A percentile compares a stretch with the other conserved stretches of the same genome.
Evolutionary conservation across 306 rosid species (phyloP).

Genomic region (Gastrolobium bilobum): DNA sequence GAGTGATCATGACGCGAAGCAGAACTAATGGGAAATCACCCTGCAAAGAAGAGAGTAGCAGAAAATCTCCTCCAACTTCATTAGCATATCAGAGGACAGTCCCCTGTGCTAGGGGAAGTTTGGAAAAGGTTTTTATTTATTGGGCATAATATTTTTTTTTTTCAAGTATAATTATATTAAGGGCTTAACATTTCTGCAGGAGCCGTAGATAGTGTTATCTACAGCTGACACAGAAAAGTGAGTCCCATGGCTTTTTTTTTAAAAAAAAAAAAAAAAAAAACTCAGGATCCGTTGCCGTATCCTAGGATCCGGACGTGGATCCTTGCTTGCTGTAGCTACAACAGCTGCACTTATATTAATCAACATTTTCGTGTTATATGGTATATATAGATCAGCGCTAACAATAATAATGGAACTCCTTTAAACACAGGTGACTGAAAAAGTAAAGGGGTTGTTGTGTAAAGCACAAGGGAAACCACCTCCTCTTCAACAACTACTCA

Average conservation of each 20-base stretch:
- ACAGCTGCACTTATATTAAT: too few relatives aligned
- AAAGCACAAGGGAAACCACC: constrained; percentile 75
- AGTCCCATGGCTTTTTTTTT: too few relatives aligned
- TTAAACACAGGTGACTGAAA: constrained; percentile 72
- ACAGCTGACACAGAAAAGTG: too few relatives aligned
- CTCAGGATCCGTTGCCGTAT: too few relatives aligned
- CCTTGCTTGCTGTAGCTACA: too few relatives aligned
- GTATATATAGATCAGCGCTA: not conserved
- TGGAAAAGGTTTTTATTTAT: constrained; percentile 68
- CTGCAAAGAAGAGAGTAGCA: constrained; percentile 66
- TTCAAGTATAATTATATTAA: not conserved
- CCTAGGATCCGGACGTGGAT: too few relatives aligned
- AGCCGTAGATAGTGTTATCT: too few relatives aligned
- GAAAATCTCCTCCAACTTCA: constrained; percentile 75
- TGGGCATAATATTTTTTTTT: constrained; percentile 5
- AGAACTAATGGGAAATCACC: constrained; percentile 70
- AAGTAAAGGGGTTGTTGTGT: constrained; percentile 68
- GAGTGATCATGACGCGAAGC: constrained; percentile 69
- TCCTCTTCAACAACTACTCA: constrained; percentile 63
- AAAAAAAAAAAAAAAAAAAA: too few relatives aligned
- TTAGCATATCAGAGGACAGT: constrained; percentile 72
- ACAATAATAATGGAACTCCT: constrained; percentile 5
- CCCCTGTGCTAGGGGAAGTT: constrained; percentile 75
- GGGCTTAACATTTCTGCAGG: too few relatives aligned
- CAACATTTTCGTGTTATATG: not conserved